phyloP scores from a whole-genome alignment of 306 rosid genomes.

The Cucurbita moschata region DNA sequence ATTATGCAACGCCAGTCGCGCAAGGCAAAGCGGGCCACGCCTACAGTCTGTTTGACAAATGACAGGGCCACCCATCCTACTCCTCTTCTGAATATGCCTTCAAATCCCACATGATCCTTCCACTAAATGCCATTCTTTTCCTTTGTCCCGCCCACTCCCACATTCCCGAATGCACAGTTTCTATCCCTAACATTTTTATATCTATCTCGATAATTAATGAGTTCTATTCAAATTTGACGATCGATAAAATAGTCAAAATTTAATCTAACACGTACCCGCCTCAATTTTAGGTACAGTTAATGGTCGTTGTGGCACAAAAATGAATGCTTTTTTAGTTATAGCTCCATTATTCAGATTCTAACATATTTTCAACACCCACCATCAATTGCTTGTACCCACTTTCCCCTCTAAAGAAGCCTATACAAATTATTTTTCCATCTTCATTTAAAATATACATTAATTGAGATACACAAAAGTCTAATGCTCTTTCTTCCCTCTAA shows the following conservation, averaged over 20 bases:
- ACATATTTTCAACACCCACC: neutral
- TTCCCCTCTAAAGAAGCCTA: neutral
- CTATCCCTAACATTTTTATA: too few species aligned
- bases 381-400: neutral
- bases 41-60: neutral
- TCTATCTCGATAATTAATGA: too few species aligned
- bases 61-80: too few species aligned
- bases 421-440: neutral
- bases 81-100: too few species aligned
- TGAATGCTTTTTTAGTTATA: neutral
- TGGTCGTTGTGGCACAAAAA: neutral
- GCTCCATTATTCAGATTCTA: neutral
- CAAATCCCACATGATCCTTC: neutral
- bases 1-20: neutral
- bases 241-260: neutral
- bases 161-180: constrained; percentile 13
- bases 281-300: constrained; percentile 2
- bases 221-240: neutral
- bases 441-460: neutral
- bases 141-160: constrained; percentile 47
- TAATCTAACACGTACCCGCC: neutral
- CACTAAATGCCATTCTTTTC: constrained; percentile 19
- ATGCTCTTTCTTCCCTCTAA: neutral
- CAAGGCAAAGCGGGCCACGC: neutral
- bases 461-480: neutral